A percentile compares a stretch with the other conserved stretches of the same genome.
Conservation (phyloP, 805 yeast genomes). For the Saccharomycopsis olivae region DNA sequence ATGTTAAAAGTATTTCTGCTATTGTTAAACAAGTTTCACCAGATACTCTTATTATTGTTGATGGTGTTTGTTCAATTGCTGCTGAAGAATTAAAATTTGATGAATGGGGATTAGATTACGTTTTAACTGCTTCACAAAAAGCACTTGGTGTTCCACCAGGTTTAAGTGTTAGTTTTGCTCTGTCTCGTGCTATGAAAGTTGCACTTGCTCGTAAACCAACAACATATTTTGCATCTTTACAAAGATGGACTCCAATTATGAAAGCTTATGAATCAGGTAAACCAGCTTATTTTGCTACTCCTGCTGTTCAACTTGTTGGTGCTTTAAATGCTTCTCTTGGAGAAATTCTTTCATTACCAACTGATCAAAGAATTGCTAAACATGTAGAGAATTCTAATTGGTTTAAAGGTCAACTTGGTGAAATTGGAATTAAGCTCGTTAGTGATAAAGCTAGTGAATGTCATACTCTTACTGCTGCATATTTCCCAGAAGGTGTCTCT, state of each 20-base stretch:
- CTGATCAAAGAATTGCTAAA: conserved; percentile 51
- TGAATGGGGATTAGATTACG: conserved; percentile 83
- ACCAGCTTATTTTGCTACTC: conserved; percentile 89
- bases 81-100: conserved; percentile 82
- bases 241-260: conserved; percentile 86
- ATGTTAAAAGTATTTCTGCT: conserved; percentile 51
- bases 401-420: conserved; percentile 46
- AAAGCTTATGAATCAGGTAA: conserved; percentile 71
- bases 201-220: conserved; percentile 38
- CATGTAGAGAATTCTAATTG: conserved; percentile 53
- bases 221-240: conserved; percentile 53
- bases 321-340: conserved; percentile 69
- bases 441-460: conserved; percentile 61
- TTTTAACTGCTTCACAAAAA: conserved; percentile 87
- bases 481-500: conserved; percentile 64
- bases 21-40: conserved; percentile 61
- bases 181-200: conserved; percentile 60
- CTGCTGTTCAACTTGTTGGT: conserved; percentile 80
- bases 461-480: conserved; percentile 77
- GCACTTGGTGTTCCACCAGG: conserved; percentile 96
- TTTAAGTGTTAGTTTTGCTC: conserved; percentile 63
- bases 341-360: conserved; percentile 47
- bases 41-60: conserved; percentile 74
- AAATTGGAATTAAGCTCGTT: conserved; percentile 59
- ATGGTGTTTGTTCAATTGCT: conserved; percentile 91